Percentiles rank a stretch among this genome's conserved stretches.
These are phyloP conservation scores for Juncus effusus DNA, from an alignment of 176 grass and related monocot species.

Conservation along the genomic window DNA sequence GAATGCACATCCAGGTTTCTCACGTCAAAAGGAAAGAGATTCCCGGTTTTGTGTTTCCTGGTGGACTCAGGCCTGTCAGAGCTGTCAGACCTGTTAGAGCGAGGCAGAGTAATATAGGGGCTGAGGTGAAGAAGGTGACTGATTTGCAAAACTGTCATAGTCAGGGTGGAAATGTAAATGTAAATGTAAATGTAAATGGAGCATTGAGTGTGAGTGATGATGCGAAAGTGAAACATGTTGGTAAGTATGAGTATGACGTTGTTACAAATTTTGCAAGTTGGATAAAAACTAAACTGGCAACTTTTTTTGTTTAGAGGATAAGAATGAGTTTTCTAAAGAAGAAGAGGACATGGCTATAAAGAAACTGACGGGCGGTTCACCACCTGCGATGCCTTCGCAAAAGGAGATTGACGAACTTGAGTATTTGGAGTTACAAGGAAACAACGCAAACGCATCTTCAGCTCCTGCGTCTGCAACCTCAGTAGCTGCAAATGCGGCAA, in stretches of 20 bases:
- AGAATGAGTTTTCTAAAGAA: constrained; percentile 39
- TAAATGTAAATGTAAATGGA: neutral
- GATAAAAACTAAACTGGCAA: neutral
- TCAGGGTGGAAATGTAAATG: neutral
- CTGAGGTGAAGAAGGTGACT: constrained; percentile 20
- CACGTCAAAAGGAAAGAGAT: constrained; percentile 81
- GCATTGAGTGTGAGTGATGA: neutral
- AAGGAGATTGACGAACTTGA: constrained; percentile 45
- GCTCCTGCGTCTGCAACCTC: neutral
- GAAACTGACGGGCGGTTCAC: constrained; percentile 26
- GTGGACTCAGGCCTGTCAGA: constrained; percentile 55
- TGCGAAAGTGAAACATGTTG: no score
- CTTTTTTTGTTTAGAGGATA: constrained; percentile 14
- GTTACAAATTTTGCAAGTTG: no score
- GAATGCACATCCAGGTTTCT: constrained; percentile 80
- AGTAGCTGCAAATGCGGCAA: neutral
- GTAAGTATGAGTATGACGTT: no score
- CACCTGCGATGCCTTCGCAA: constrained; percentile 15
- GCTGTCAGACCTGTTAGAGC: constrained; percentile 30
- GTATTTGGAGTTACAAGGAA: constrained; percentile 35
- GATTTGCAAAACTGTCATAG: constrained; percentile 22
- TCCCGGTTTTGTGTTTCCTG: constrained; percentile 75
- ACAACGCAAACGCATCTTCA: neutral
- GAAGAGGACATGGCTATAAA: constrained; percentile 39
- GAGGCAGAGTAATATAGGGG: constrained; percentile 27